These are phyloP conservation scores for Coemansia umbellata DNA, from an alignment of 192 early-diverging fungal genomes.

Conservation along the genomic window DNA sequence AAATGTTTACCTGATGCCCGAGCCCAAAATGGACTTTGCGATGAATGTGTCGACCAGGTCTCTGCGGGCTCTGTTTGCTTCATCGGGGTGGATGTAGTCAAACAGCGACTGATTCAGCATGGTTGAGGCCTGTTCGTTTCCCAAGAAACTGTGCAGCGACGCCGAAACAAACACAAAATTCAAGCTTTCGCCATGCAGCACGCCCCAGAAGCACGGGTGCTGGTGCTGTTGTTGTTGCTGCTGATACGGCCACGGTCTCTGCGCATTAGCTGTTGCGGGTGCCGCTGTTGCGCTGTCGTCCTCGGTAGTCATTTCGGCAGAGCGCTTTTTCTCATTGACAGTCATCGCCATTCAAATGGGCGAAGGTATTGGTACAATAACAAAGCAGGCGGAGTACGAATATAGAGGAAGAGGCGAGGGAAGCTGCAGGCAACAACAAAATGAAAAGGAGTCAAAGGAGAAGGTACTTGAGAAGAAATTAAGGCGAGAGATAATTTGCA, in stretches of 20 bases:
- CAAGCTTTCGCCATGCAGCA: slow-evolving; percentile 42
- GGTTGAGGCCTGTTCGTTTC: slow-evolving; percentile 17
- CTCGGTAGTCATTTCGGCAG: slow-evolving; percentile 22
- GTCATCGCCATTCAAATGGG: slow-evolving; percentile 29
- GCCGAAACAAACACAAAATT: slow-evolving; percentile 46
- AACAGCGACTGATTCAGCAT: slow-evolving; percentile 42
- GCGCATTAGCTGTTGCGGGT: background rate
- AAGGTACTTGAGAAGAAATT: background rate
- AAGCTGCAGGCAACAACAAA: background rate
- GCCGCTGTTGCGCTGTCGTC: background rate
- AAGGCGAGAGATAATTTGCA: slow-evolving; percentile 4
- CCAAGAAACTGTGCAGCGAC: slow-evolving; percentile 36
- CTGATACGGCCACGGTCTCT: background rate
- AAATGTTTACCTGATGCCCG: slow-evolving; percentile 42
- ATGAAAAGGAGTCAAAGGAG: background rate
- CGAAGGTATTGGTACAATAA: background rate
- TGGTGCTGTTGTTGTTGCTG: background rate
- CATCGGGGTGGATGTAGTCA: slow-evolving; percentile 52
- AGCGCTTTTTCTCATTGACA: slow-evolving; percentile 39
- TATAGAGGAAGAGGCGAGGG: background rate
- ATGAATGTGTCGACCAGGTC: slow-evolving; percentile 42
- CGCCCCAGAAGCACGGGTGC: slow-evolving; percentile 51
- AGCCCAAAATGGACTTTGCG: slow-evolving; percentile 38
- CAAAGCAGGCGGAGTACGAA: background rate
- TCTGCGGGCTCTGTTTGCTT: slow-evolving; percentile 39